Base-by-base conservation (phyloP, 495 filamentous ascomycete genomes). In the Evansstolkia leycettana region DNA sequence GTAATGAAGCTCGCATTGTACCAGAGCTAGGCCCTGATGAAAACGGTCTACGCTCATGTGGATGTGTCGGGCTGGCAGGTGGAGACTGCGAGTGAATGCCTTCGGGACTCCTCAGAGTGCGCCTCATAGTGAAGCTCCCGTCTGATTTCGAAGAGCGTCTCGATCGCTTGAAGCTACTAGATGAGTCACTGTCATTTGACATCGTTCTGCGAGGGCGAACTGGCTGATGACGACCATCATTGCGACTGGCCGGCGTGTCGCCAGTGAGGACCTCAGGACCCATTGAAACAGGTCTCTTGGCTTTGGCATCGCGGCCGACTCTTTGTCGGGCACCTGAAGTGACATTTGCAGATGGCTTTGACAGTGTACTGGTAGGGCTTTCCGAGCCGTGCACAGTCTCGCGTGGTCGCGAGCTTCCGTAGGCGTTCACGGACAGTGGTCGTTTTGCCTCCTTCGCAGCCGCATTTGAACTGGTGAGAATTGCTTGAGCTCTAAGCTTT, bases 161-260 rank as follows among this genome's bases (percentile, higher is more conserved):
- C 17, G 57, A 46, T 39, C 68, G 67, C 40, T 63, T 69, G 60
- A 80, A 81, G 46, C 72, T 76, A 47, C 73, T 79, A 6, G 70
- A 72, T 5, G 70, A 75, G 42, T 76, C 74, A 36, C 72, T 78
- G 33, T 68, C 75, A 45, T 71, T 70, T 0, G 66, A 67, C 39
- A 47, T 40, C 0, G 44, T 54, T 3, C 67, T 55, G 15, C 46
- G 41, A 8, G 49, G 43, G 14, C 39, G 42, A 35, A 39, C 27
- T 4, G 38, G 9, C 9, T 23, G 20, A 23, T 4, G 5, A 4
- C 9, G 20, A 9, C 9, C 9, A 9, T 23, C 9, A 4, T 23
- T 23, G 9, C 20, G 20, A 23, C 5, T 15, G 11, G 10, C 14
- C 5, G 19, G 0, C 20, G 34, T 26, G 25, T 35, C 13, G 28